Base-by-base conservation (phyloP, 2,329 filamentous ascomycete species). In the Penicillium fuscoglaucum region DNA sequence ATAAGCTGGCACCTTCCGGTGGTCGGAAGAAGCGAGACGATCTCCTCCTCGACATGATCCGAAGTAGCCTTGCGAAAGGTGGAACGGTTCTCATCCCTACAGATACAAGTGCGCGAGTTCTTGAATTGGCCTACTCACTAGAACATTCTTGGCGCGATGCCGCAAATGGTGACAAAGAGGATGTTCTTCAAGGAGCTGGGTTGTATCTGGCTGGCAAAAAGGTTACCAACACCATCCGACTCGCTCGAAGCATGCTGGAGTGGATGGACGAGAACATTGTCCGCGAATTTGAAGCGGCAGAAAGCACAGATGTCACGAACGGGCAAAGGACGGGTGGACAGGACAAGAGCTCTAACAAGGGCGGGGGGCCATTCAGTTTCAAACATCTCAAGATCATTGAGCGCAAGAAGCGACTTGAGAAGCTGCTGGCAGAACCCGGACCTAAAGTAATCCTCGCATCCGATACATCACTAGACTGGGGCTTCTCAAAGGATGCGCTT, bases 261-360 rank as follows among this genome's bases (percentile, higher is more conserved):
- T 99, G 95, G 95, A 98, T 99, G 93, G 93, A 98, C 71, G 93
- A 97, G 70, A 89, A 87, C 58, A 96, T 99, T 59, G 89, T 96
- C 43, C 87, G 92, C 55, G 93, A 98, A 68, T 96, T 96, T 61
- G 93, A 96, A 72, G 87, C 88, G 17, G 80, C 75, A 1, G 76
- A 79, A 58, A 76, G 76, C 37, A 72, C 71, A 26, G 76, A 79
- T 56, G 70, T 68, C 52, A 67, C 68, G 7, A 66, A 67, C 10
- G 68, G 69, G 29, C 80, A 80, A 61, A 68, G 71, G 48, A 60
- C 68, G 45, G 68, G 72, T 48, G 68, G 67, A 13, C 72, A 72
- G 40, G 74, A 80, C 19, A 74, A 77, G 50, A 68, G 69, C 17
- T 79, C 70, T 6, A 65, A 65, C 5, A 80, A 79, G 69, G 70